Conservation (phyloP, 2,329 filamentous ascomycete species). For the Pseudocercospora fijiensis region DNA sequence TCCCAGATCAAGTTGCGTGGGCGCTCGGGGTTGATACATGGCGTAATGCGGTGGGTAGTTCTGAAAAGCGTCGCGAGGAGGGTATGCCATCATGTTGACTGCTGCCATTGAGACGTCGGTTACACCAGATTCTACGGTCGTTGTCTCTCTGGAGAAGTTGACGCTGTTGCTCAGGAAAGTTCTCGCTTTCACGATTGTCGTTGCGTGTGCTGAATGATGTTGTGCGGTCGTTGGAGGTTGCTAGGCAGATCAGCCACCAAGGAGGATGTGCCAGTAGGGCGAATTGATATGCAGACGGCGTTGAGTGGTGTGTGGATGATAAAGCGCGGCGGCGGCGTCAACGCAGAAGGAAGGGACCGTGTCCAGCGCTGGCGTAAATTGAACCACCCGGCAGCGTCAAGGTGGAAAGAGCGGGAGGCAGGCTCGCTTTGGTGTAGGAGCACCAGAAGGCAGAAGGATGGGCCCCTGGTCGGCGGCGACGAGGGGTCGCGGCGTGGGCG, state of each 20-base stretch:
- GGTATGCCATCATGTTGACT: conserved; percentile 35
- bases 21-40: conserved; percentile 30
- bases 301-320: conserved; percentile 8
- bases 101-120: conserved; percentile 30
- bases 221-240: background rate
- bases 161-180: background rate
- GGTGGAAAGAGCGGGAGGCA: conserved; percentile 19
- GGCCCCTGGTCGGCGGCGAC: conserved; percentile 27
- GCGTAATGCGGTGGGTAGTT: conserved; percentile 33
- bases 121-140: background rate
- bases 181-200: background rate
- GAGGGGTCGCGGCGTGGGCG: conserved; percentile 25
- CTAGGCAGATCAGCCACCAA: conserved; percentile 12
- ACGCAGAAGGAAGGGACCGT: conserved; percentile 26
- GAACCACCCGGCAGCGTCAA: conserved; percentile 21
- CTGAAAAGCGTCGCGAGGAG: conserved; percentile 30
- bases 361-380: conserved; percentile 26
- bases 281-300: conserved; percentile 16
- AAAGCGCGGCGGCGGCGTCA: conserved; percentile 11
- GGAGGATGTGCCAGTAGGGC: conserved; percentile 11
- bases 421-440: conserved; percentile 23
- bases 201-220: background rate
- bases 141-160: too few relatives aligned
- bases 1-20: conserved; percentile 21
- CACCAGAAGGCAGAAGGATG: conserved; percentile 24